phyloP scores from a whole-genome alignment of 208 protist genomes.

The Acanthamoeba lenticulata region DNA sequence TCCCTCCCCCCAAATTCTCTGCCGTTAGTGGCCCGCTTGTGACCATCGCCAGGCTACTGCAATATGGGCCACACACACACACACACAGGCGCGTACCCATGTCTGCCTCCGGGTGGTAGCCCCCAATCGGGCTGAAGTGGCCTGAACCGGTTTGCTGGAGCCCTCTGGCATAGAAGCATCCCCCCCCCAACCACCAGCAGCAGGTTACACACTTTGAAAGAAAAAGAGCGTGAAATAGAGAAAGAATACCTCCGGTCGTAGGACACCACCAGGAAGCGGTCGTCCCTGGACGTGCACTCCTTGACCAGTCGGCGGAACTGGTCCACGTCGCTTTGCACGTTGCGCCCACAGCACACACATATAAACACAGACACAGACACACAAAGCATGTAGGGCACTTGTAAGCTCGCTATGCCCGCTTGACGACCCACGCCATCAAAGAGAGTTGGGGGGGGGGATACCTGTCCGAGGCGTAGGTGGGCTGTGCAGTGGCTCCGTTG shows the following conservation, averaged over 20 bases:
- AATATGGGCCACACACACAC: background rate
- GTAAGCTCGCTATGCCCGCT: too few relatives aligned
- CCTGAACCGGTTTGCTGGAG: constrained; percentile 84
- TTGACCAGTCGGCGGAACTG: constrained; percentile 70
- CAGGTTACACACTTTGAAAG: too few relatives aligned
- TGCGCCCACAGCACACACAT: background rate
- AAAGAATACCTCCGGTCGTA: constrained; percentile 77
- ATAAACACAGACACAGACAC: background rate
- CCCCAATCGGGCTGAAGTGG: constrained; percentile 84
- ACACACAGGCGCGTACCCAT: background rate
- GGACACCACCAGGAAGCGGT: constrained; percentile 75
- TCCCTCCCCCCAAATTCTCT: background rate
- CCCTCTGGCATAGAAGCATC: background rate
- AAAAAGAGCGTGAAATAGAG: too few relatives aligned
- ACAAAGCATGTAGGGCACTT: too few relatives aligned
- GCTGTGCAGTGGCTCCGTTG: background rate
- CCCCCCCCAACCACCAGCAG: background rate
- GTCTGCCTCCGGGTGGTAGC: constrained; percentile 79
- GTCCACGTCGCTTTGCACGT: constrained; percentile 52
- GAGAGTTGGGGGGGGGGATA: background rate
- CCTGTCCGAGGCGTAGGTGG: background rate
- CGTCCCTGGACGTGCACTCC: background rate
- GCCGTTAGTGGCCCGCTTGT: too few relatives aligned
- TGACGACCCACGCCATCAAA: background rate
- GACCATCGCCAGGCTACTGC: too few relatives aligned